phyloP scores from a whole-genome alignment of 2,329 filamentous ascomycete species.

The Rhinocladiella similis region DNA sequence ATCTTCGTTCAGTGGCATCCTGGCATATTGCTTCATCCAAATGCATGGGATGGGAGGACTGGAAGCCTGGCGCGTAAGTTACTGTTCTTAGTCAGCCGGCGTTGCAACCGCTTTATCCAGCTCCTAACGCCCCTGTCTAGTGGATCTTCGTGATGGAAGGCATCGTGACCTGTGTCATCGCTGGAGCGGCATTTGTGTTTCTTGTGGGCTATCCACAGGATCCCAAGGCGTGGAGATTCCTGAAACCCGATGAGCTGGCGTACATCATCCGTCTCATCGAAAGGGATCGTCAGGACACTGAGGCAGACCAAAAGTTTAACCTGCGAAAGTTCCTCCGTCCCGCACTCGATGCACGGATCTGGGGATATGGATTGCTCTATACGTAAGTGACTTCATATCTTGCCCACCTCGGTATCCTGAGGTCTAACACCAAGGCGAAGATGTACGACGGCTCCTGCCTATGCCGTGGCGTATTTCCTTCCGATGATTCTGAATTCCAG shows the following conservation, averaged over 20 bases:
- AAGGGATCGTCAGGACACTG: conserved; percentile 13
- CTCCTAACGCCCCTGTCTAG: conserved; percentile 4
- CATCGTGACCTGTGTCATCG: conserved; percentile 29
- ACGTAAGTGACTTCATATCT: not conserved
- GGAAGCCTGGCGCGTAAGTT: conserved; percentile 21
- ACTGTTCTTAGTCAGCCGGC: conserved; percentile 22
- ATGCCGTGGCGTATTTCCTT: conserved; percentile 70
- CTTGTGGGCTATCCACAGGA: conserved; percentile 34
- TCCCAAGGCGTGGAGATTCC: conserved; percentile 30
- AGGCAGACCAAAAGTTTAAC: conserved; percentile 16
- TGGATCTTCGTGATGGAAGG: conserved; percentile 27
- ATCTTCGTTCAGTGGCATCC: conserved; percentile 6
- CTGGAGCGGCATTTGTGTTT: conserved; percentile 28
- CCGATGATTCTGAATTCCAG: conserved; percentile 65
- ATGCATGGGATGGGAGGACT: conserved; percentile 18
- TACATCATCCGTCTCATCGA: conserved; percentile 25
- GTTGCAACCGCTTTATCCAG: not conserved
- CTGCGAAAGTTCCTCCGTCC: conserved; percentile 48
- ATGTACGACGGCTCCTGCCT: conserved; percentile 67
- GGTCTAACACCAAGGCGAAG: no score
- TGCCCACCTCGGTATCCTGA: no score
- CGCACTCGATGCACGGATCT: conserved; percentile 53
- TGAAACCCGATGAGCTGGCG: conserved; percentile 8
- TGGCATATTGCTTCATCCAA: conserved; percentile 15
- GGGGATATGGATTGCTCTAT: conserved; percentile 55